Evolutionary conservation across 257 asterid species (phyloP), one percentile per base, ranked within the genome.

Genomic region (Fraxinus americana): DNA sequence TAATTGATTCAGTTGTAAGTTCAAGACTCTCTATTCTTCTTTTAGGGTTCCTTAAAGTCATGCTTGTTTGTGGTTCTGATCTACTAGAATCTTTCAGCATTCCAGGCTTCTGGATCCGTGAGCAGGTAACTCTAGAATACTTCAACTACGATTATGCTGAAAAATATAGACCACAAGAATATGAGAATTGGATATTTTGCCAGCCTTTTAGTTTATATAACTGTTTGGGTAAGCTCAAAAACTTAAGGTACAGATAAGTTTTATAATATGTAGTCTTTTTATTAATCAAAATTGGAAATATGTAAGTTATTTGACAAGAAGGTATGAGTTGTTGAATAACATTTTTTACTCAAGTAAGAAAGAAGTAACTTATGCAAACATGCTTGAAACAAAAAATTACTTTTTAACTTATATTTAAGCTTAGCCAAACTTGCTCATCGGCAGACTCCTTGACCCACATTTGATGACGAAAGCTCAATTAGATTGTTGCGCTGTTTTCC

Each of bases 31-130:
- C 67, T 41, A 2, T 78, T 52, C 71, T 45, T 57, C 19, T 75
- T 70, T 78, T 77, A 93, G 99, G 86, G 71, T 80, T 76, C 38
- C 91, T 89, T 23, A 96, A 87, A 86, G 97, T 92, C 65, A 80
- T 90, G 96, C 97, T 96, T 4, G 91, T 92, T 25, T 93, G 99
- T 84, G 98, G 99, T 73, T 96, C 97, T 30, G 99, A 96, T 85
- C 90, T 90, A 66, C 85, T 96, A 72, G 91, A 92, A 86, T 96
- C 98, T 66, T 90, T 96, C 80, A 78, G 85, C 82, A 81, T 72
- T 45, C 97, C 97, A n/a, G 98, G 98, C 41, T 75, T 81, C 84
- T 93, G 99, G 98, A 83, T 89, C 36, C 97, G 82, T 41, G 98
- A 92, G 59, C 98, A 93, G 94, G 99, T 93, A 82, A 69, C n/a